Evolutionary conservation across 2,329 filamentous ascomycete genomes (phyloP).

Genomic region (Penicillium sclerotigenum): DNA sequence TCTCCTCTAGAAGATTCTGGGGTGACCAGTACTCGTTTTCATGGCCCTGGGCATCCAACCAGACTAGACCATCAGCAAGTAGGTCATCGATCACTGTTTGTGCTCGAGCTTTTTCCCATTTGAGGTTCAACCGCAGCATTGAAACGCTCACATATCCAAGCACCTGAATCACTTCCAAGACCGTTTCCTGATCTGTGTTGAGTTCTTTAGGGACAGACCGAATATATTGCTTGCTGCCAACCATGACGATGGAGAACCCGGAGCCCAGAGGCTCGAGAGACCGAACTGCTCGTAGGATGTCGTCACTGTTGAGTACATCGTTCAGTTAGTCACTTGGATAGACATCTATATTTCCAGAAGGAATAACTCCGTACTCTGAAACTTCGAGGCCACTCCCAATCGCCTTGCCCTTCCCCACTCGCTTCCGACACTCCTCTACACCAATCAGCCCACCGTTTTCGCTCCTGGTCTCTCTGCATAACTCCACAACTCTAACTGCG

Average conservation of each 20-base stretch:
- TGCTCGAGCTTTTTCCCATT: constrained; percentile 80
- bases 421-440: constrained; percentile 73
- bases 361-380: constrained; percentile 59
- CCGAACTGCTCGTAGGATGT: constrained; percentile 83
- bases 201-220: constrained; percentile 91
- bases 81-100: constrained; percentile 88
- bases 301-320: constrained; percentile 57
- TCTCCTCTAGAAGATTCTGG: constrained; percentile 44
- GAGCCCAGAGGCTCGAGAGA: constrained; percentile 83
- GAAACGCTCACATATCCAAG: constrained; percentile 85
- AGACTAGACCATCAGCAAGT: constrained; percentile 82
- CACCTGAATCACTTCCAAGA: constrained; percentile 86
- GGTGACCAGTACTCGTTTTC: constrained; percentile 89
- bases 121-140: constrained; percentile 82
- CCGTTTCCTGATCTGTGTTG: constrained; percentile 88
- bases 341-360: not conserved
- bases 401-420: constrained; percentile 68
- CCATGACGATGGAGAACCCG: constrained; percentile 77
- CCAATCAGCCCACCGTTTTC: constrained; percentile 94
- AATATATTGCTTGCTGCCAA: constrained; percentile 83
- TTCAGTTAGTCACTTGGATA: not conserved
- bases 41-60: constrained; percentile 80
- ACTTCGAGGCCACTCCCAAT: constrained; percentile 74
- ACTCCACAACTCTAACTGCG: constrained; percentile 89
- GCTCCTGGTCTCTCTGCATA: constrained; percentile 77